Evolutionary conservation across 306 rosid species (phyloP).

Genomic region (Comarum palustre): DNA sequence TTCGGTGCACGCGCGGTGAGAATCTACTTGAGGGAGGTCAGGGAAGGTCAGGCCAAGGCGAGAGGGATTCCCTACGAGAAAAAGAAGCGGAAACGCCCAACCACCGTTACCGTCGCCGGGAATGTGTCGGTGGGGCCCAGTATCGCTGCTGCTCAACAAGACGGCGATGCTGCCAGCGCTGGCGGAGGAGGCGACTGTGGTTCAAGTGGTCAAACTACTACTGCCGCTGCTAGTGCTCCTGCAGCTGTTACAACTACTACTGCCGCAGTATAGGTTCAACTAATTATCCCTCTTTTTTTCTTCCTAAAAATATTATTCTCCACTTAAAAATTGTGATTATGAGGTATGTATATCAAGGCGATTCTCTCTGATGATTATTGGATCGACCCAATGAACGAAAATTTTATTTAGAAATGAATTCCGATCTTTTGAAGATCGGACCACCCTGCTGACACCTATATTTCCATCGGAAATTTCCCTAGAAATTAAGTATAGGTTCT

Average conservation of each 20-base stretch:
- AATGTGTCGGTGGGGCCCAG: conserved; percentile 33
- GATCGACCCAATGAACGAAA: conserved; percentile 27
- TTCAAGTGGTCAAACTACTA: background rate
- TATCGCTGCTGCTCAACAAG: background rate
- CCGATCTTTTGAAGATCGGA: conserved; percentile 12
- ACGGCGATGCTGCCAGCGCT: background rate
- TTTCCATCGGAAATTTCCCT: background rate
- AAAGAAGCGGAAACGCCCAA: conserved; percentile 68
- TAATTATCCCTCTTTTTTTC: conserved; percentile 27
- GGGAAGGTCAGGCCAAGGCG: conserved; percentile 85
- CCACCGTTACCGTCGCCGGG: conserved; percentile 18
- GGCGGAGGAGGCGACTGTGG: conserved; percentile 10
- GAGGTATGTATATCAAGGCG: conserved; percentile 37
- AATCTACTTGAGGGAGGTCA: conserved; percentile 79
- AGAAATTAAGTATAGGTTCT: background rate
- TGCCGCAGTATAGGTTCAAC: conserved; percentile 38
- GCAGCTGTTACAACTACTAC: conserved; percentile 30
- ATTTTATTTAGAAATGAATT: conserved; percentile 2
- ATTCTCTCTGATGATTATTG: conserved; percentile 36
- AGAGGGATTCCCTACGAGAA: conserved; percentile 94
- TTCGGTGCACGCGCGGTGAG: conserved; percentile 78
- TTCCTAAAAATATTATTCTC: conserved; percentile 20
- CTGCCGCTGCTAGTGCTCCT: background rate
- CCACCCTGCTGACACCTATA: background rate
- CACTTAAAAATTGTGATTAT: conserved; percentile 53